Conservation (phyloP, 1,139 yeast species). For the Tardiomyces blankii region DNA sequence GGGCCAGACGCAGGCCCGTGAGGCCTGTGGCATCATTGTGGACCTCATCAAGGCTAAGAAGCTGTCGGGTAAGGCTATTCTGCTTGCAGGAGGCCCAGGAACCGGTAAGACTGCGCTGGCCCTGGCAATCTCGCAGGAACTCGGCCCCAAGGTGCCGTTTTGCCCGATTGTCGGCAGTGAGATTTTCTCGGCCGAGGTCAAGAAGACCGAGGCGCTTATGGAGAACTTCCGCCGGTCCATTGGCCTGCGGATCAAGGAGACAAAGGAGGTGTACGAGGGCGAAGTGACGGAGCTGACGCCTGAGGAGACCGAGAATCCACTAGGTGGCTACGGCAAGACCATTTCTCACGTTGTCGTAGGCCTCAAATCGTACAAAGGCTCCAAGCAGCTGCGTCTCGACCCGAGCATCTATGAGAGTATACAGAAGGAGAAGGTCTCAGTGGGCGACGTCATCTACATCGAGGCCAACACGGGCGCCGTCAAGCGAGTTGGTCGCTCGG, state of each 20-base stretch:
- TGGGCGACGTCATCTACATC: constrained; percentile 94
- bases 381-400: constrained; percentile 83
- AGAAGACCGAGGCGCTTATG: constrained; percentile 95
- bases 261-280: constrained; percentile 97
- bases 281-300: constrained; percentile 95
- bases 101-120: constrained; percentile 98
- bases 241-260: constrained; percentile 90
- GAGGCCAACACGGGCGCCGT: constrained; percentile 98
- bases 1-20: constrained; percentile 91
- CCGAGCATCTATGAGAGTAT: constrained; percentile 94
- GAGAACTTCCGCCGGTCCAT: constrained; percentile 95
- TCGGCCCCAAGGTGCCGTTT: constrained; percentile 97
- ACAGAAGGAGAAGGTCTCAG: constrained; percentile 87
- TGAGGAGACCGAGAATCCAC: constrained; percentile 93
- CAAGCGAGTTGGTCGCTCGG: constrained; percentile 94
- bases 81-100: constrained; percentile 96
- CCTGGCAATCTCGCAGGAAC: constrained; percentile 87
- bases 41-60: constrained; percentile 87
- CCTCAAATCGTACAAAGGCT: constrained; percentile 90
- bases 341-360: constrained; percentile 92
- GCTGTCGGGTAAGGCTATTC: constrained; percentile 93
- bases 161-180: constrained; percentile 97
- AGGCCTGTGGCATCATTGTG: constrained; percentile 93
- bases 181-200: constrained; percentile 91
- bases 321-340: constrained; percentile 97